These are phyloP conservation scores for Phalaenopsis aphrodite DNA, from an alignment of 106 monocot species.

Conservation along the genomic window DNA sequence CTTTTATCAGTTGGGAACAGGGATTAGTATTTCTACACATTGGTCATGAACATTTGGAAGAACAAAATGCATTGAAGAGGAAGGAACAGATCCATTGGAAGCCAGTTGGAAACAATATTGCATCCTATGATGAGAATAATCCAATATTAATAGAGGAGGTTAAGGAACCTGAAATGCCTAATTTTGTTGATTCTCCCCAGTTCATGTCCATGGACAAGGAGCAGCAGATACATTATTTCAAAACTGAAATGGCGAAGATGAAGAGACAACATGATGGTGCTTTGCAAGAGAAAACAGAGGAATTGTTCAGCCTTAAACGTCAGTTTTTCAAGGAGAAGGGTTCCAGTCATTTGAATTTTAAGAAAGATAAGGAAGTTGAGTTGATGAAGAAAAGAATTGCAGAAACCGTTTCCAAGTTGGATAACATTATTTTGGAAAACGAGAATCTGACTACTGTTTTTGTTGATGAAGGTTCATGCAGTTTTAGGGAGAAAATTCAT, in stretches of 20 bases:
- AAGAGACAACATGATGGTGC: slow-evolving; percentile 65
- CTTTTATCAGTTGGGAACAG: slow-evolving; percentile 21
- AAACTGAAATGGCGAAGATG: slow-evolving; percentile 43
- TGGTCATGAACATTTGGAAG: slow-evolving; percentile 27
- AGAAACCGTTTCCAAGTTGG: slow-evolving; percentile 41
- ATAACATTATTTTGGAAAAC: slow-evolving; percentile 36
- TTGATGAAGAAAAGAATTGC: slow-evolving; percentile 43
- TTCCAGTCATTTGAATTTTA: slow-evolving; percentile 26
- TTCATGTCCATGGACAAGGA: slow-evolving; percentile 41
- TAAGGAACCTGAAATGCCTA: slow-evolving; percentile 6
- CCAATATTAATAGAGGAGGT: slow-evolving; percentile 9
- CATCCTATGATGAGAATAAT: slow-evolving; percentile 9
- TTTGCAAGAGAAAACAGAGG: slow-evolving; percentile 69
- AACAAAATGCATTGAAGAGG: slow-evolving; percentile 19
- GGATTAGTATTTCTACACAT: slow-evolving; percentile 16
- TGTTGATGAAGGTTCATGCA: slow-evolving; percentile 8
- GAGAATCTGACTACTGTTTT: slow-evolving; percentile 9
- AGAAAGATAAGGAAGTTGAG: slow-evolving; percentile 54
- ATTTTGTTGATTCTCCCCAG: slow-evolving; percentile 15
- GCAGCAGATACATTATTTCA: slow-evolving; percentile 39
- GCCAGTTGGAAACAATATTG: slow-evolving; percentile 8
- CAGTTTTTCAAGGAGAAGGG: slow-evolving; percentile 54
- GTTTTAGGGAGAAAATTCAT: slow-evolving; percentile 22
- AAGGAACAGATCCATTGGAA: slow-evolving; percentile 26
- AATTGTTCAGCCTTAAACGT: slow-evolving; percentile 56